phyloP scores from a whole-genome alignment of 2,329 filamentous ascomycete species.

The Cladosporium sp. region DNA sequence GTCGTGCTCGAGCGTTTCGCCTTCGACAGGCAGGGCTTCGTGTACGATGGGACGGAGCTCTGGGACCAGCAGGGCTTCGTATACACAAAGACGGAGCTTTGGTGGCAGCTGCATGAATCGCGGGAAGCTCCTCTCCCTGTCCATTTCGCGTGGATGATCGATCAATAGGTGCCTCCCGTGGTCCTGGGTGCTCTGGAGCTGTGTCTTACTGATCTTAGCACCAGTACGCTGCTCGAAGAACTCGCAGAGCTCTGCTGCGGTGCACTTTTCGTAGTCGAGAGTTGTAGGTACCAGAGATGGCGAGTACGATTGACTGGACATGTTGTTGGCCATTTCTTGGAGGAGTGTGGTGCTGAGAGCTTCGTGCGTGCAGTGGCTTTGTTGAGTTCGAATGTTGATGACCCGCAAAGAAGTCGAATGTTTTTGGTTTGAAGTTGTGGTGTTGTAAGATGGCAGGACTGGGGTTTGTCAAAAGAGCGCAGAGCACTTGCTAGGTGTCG shows the following conservation, averaged over 20 bases:
- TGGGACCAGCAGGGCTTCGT: no score
- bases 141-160: background rate
- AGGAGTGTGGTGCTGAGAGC: background rate
- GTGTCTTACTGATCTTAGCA: background rate
- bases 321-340: background rate
- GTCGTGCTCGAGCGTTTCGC: no score
- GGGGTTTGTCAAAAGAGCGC: background rate
- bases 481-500: background rate
- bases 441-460: background rate
- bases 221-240: background rate
- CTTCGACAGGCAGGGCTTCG: no score
- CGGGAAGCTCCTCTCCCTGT: background rate
- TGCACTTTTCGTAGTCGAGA: background rate
- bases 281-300: background rate
- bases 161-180: background rate
- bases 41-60: no score
- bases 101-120: no score
- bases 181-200: background rate
- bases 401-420: no score
- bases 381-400: background rate
- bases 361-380: background rate
- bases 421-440: background rate
- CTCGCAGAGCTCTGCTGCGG: background rate
- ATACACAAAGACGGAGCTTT: no score
- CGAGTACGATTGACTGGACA: background rate